Evolutionary conservation across 2,329 filamentous ascomycete species (phyloP).

Genomic region (Diaporthe australafricana): DNA sequence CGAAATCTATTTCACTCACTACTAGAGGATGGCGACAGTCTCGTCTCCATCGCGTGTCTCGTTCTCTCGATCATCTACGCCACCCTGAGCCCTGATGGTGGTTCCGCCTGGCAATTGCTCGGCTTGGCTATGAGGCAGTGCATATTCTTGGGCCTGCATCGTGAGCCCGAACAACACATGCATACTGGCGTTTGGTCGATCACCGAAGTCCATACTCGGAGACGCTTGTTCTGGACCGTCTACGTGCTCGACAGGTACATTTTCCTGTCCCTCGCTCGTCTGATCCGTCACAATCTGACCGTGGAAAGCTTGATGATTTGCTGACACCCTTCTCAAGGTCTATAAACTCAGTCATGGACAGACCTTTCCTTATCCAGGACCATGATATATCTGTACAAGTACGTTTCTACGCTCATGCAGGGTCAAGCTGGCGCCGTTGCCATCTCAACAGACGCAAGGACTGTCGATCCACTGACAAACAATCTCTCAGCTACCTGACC

Average conservation of each 20-base stretch:
- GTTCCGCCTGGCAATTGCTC: slow-evolving; percentile 3
- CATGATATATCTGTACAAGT: slow-evolving; percentile 7
- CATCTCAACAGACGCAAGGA: too few relatives aligned
- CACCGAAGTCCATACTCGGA: background rate
- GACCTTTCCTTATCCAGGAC: background rate
- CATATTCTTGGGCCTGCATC: background rate
- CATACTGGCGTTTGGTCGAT: background rate
- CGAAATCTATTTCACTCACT: background rate
- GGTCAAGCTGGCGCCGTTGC: background rate
- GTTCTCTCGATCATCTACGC: background rate
- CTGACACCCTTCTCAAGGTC: background rate
- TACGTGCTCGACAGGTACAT: background rate
- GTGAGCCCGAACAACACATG: slow-evolving; percentile 4
- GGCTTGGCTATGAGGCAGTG: background rate
- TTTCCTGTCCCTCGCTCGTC: background rate
- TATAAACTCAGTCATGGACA: background rate
- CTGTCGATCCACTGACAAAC: background rate
- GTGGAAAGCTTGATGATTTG: background rate
- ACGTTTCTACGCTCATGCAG: background rate
- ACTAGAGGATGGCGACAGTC: background rate
- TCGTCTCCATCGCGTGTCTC: background rate
- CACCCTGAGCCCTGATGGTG: background rate
- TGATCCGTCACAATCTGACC: background rate
- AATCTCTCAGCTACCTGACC: background rate
- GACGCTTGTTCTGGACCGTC: background rate